Base-by-base conservation (phyloP, 352 stramenopile species). In the Aphanomyces astaci region DNA sequence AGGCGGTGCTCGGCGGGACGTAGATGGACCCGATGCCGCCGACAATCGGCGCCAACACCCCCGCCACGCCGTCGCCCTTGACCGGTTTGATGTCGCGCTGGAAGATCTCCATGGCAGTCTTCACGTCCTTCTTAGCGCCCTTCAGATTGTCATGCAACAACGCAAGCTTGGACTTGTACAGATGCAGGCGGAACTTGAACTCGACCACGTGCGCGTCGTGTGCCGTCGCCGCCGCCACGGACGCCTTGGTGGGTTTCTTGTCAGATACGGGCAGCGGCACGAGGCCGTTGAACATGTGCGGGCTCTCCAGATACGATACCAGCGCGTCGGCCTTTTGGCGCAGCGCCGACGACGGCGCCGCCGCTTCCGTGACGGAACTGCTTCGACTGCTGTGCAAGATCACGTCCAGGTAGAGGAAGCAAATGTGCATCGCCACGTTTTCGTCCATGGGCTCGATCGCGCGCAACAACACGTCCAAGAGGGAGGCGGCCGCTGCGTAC, bases 81-180 rank as follows among this genome's bases (percentile, higher is more conserved):
- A 72, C 72, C 15, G 80, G 76, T 72, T 92, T 92, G 60, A 97
- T 91, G 70, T 96, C 87, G 66, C 95, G 94, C 75, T 97, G 90
- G 68, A 95, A 96, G 65, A 96, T 94, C 71, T 97, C 90, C 55
- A 97, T 77, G 36, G 89, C 90, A 28, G 88, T 95, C 71, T 97
- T 97, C 32, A 96, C 84, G 65, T 96, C 90, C 70, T 97, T 97
- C 75, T 96, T 96, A 9, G 82, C 86, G n/a, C 79, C 86, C 73
- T 95, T 94, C 31, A 92, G 67, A 66, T 96, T 94, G 45, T 83
- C 78, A 66, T 95, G 84, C 54, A 96, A 68, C 53, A 97, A 71
- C 74, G 93, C 81, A 31, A 96, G 81, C 75, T 97, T 96, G 57
- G 90, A 87, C 68, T 94, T 94, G 78, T 97, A 97, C 65, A 97